Evolutionary conservation across 306 rosid genomes (phyloP).

Genomic region (Argentina anserina): DNA sequence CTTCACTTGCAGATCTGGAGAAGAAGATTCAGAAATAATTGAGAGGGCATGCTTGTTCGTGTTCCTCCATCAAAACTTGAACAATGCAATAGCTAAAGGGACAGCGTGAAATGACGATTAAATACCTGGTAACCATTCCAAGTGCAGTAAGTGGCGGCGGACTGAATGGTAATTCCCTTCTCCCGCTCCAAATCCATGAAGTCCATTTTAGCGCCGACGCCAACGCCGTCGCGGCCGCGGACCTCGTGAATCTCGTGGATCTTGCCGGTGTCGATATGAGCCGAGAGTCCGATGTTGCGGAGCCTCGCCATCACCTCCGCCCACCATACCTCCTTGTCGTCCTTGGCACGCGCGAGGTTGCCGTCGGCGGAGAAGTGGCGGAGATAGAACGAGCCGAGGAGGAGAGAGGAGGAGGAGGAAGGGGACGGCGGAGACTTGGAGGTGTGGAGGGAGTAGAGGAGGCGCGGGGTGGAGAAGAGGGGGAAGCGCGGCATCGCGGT

Average conservation of each 20-base stretch:
- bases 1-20: too few species aligned
- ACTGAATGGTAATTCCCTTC: constrained; percentile 91
- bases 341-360: constrained; percentile 60
- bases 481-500: constrained; percentile 48
- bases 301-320: constrained; percentile 71
- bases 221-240: constrained; percentile 85
- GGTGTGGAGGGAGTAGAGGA: constrained; percentile 34
- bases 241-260: constrained; percentile 97
- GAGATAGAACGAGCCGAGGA: constrained; percentile 51
- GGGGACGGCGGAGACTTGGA: constrained; percentile 18
- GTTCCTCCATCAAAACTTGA: too few species aligned
- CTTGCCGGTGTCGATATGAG: constrained; percentile 96
- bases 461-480: constrained; percentile 42
- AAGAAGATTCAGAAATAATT: too few species aligned
- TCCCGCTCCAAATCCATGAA: constrained; percentile 97
- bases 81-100: too few species aligned
- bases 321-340: constrained; percentile 87
- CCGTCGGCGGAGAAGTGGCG: constrained; percentile 57
- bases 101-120: constrained; percentile 1
- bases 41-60: too few species aligned
- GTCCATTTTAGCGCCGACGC: constrained; percentile 98
- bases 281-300: constrained; percentile 96
- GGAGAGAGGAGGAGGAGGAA: constrained; percentile 37
- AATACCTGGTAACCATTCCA: constrained; percentile 91
- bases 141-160: constrained; percentile 88